Base-by-base conservation (phyloP, 2,329 filamentous ascomycete genomes). In the Ilyonectria mors-panacis region DNA sequence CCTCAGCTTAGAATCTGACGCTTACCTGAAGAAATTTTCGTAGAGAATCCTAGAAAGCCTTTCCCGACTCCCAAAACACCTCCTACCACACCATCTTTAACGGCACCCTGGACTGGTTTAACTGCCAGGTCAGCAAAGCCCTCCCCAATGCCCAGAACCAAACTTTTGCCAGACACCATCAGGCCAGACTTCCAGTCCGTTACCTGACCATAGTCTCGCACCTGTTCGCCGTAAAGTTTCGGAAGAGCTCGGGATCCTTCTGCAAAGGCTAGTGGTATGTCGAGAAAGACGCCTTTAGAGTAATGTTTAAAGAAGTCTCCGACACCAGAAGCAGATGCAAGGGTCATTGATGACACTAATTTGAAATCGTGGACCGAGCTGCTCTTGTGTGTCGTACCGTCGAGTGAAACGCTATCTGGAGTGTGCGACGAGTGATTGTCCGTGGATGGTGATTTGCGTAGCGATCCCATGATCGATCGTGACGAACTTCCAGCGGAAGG, bases 211-310 rank as follows among this genome's bases (percentile, higher is more conserved):
- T 71, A 42, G n/a, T 70, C 61, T 2, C 54, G 55, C 1, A 69
- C 64, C 15, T 59, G 26, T 6, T 63, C 65, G 9, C 66, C 66
- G 19, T 66, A 66, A 21, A 67, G 53, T 0, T 37, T 64, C 1
- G 73, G 72, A 0, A 70, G 61, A 0, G 61, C 59, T 1, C 64
- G 61, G 17, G 63, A 66, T 0, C 71, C 73, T 63, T 75, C 73
- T 1, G 73, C 54, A 0, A 75, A 35, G 0, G 73, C 71, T 1
- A 71, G 7, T 17, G 72, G 54, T 26, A 70, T 15, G 35, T 72
- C 1, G 17, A 69, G 1, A 39, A 58, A 8, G 53, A 19, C 10
- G 21, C 73, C 44, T 12, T 67, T 63, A 3, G 15, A 62, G 15
- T 70, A 69, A 6, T 53, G 10, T 7, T 68, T 67, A 45, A 71